Evolutionary conservation across 2,329 filamentous ascomycete genomes (phyloP), one percentile per base, ranked within the genome.

Genomic region (Zymoseptoria ardabiliae): DNA sequence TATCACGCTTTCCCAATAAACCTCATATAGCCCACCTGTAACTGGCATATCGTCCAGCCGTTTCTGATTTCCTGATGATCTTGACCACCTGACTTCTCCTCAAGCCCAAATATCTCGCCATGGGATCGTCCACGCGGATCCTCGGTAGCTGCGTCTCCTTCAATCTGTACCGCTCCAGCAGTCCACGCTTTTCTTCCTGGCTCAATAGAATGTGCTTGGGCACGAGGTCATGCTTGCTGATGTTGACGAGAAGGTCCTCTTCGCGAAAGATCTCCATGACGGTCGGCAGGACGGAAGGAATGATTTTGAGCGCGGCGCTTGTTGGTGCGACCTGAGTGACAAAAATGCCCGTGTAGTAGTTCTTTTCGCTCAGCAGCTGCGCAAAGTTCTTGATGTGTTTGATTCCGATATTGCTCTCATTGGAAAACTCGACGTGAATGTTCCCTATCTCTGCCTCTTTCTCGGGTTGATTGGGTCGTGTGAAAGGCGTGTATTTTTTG

Each of bases 141-240:
- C 94, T 84, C 4, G 94, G 94, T 71, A 99, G 80, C 79, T 99
- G 94, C 9, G 91, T 97, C 82, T 99, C 94, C 85, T 97, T 97
- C 75, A 99, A 78, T 54, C 94, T 85, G 77, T 99, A 99, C 63
- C 94, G 82, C 77, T 91, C 86, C 61, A 99, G 81, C 70, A 99
- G 78, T 45, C 89, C 88, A 53, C 79, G 78, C 83, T 97, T 97
- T 81, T 99, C 94, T 70, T 95, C 91, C 52, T 86, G 83, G 70
- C 90, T 96, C 58, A 99, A 84, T 61, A 97, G 78, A 45, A 97
- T 87, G 73, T 99, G 94, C 73, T 89, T 91, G 51, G 94, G 94
- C 28, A 99, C 94, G 58, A 99, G 83, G 77, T 97, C 93, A 78
- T 99, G 94, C 75, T 92, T 90, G 61, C 93, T 97, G 75, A 99